These are phyloP conservation scores for Sabuloglossum arenarium DNA, from an alignment of 495 filamentous ascomycete species.

Conservation along the genomic window DNA sequence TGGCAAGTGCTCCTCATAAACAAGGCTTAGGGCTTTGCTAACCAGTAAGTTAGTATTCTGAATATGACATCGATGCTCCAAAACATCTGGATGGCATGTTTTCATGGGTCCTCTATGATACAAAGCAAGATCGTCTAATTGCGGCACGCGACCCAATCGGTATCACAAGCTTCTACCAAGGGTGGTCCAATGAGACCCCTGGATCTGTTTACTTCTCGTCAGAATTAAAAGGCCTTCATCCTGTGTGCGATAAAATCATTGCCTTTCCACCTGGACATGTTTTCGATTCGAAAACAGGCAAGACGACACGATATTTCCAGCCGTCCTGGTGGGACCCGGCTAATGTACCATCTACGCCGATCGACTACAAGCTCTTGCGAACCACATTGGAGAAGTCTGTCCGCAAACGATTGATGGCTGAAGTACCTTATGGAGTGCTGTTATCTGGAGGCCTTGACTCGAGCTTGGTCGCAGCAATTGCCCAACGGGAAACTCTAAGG, in stretches of 20 bases:
- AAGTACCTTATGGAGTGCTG: slow-evolving; percentile 92
- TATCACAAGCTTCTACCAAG: slow-evolving; percentile 93
- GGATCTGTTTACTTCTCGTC: slow-evolving; percentile 86
- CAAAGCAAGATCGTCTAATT: slow-evolving; percentile 69
- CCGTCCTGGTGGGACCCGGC: slow-evolving; percentile 81
- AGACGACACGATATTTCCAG: slow-evolving; percentile 68
- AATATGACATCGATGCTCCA: slow-evolving; percentile 81
- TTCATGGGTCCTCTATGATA: slow-evolving; percentile 95
- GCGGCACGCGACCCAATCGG: slow-evolving; percentile 93
- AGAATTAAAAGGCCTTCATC: slow-evolving; percentile 81
- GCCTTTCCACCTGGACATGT: slow-evolving; percentile 88
- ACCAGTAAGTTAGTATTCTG: slow-evolving; percentile 48
- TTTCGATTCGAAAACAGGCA: slow-evolving; percentile 76
- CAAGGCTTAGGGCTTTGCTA: neutral
- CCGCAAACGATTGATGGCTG: slow-evolving; percentile 92
- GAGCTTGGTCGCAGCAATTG: slow-evolving; percentile 83
- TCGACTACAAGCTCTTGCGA: slow-evolving; percentile 64
- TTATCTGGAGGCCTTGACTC: slow-evolving; percentile 93
- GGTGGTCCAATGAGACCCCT: slow-evolving; percentile 64
- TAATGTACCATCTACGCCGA: slow-evolving; percentile 51
- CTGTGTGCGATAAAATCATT: slow-evolving; percentile 88
- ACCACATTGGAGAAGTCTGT: slow-evolving; percentile 75
- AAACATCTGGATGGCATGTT: slow-evolving; percentile 98
- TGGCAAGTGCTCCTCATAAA: slow-evolving; percentile 36
- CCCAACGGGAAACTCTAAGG: slow-evolving; percentile 58